Conservation (phyloP, 2,329 filamentous ascomycete species). For the Penicillium rolfsii region DNA sequence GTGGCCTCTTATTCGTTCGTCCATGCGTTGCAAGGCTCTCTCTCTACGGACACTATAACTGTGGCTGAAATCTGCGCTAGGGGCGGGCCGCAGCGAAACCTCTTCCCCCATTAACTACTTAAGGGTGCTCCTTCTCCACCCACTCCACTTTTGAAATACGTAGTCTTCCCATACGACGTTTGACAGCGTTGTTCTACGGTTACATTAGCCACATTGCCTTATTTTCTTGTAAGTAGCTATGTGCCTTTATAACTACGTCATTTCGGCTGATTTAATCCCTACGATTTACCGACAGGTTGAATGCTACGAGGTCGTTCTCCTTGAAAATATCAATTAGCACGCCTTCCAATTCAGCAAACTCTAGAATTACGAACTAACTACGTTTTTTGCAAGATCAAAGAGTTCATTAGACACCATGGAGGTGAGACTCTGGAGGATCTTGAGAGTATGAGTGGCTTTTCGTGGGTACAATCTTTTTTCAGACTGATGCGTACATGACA, state of each 20-base stretch:
- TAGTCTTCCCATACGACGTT: slow-evolving; percentile 1
- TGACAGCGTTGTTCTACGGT: background rate
- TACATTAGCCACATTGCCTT: background rate
- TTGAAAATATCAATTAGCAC: background rate
- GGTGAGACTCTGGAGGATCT: no score
- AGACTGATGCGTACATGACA: background rate
- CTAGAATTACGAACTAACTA: no score
- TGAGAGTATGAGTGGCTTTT: no score
- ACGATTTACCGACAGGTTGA: background rate
- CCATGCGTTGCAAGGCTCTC: slow-evolving; percentile 3
- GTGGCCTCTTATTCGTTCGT: slow-evolving; percentile 6
- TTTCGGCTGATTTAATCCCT: background rate
- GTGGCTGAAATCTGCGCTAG: background rate
- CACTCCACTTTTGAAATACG: slow-evolving; percentile 1
- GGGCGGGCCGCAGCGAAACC: slow-evolving; percentile 5
- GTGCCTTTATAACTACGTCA: background rate
- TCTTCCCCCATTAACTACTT: background rate
- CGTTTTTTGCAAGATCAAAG: background rate
- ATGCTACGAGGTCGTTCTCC: background rate
- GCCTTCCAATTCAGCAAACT: no score
- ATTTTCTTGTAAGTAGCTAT: background rate
- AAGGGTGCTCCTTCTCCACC: slow-evolving; percentile 4
- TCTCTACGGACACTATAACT: background rate
- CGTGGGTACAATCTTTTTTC: no score
- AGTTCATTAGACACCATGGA: no score